A percentile compares a stretch with the other conserved stretches of the same genome.
These are phyloP conservation scores for Atkinsonella texensis DNA, from an alignment of 2,329 filamentous ascomycete genomes.

Conservation along the genomic window DNA sequence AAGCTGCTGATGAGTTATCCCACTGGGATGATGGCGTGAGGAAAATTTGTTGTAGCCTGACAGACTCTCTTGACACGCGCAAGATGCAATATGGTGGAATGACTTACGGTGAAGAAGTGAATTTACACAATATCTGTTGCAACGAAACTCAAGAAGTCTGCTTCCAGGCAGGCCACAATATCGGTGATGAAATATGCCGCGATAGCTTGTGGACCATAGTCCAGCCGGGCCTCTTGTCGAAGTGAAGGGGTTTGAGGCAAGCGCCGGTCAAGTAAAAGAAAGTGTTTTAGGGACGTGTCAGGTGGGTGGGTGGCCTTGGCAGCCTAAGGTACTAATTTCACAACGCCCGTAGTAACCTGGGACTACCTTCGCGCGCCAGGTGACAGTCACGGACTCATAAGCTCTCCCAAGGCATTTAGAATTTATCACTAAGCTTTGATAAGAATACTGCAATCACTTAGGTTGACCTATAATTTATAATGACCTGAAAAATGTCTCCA, in stretches of 20 bases:
- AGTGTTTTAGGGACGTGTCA: not conserved
- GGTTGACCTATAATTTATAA: too few species aligned
- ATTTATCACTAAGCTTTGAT: too few species aligned
- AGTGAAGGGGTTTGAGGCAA: not conserved
- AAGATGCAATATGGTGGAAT: not conserved
- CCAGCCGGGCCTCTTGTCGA: constrained; percentile 1
- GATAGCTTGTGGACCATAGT: constrained; percentile 1
- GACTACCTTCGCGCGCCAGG: not conserved
- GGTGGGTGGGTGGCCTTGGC: constrained; percentile 1
- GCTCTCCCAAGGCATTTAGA: too few species aligned
- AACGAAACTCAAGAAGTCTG: constrained; percentile 23
- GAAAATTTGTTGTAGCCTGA: not conserved
- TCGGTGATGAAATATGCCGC: not conserved
- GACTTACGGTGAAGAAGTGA: constrained; percentile 15
- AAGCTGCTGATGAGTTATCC: constrained; percentile 1
- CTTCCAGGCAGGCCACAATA: constrained; percentile 25
- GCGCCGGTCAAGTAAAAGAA: not conserved
- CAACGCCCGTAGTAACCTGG: not conserved
- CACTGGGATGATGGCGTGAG: not conserved
- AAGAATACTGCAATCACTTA: too few species aligned
- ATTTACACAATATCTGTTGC: constrained; percentile 8
- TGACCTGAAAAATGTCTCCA: too few species aligned
- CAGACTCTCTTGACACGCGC: not conserved
- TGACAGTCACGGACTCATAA: too few species aligned
- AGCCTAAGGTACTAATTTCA: not conserved